phyloP scores from a whole-genome alignment of 2,329 filamentous ascomycete species.

The Pyricularia pennisetigena region DNA sequence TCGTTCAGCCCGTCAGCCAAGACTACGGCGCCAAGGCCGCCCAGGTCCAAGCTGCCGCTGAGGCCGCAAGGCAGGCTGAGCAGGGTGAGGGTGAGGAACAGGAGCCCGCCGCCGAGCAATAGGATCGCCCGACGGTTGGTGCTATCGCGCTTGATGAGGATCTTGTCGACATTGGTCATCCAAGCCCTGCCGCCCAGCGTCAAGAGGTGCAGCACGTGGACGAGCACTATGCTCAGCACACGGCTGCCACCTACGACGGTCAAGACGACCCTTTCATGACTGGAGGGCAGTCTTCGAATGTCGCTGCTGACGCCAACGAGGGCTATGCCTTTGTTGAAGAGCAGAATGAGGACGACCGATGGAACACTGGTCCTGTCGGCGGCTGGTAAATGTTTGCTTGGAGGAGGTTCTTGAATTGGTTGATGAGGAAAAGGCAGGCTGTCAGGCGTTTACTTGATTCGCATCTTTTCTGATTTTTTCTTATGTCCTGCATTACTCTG shows the following conservation, averaged over 20 bases:
- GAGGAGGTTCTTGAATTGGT: neutral
- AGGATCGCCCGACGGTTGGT: constrained; percentile 18
- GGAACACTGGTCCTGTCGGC: neutral
- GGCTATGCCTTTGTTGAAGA: neutral
- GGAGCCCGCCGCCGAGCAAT: constrained; percentile 35
- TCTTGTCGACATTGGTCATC: constrained; percentile 6
- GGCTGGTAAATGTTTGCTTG: constrained; percentile 2
- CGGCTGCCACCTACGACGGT: neutral
- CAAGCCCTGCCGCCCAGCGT: constrained; percentile 3
- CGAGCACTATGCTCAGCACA: neutral
- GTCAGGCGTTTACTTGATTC: neutral
- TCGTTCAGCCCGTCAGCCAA: constrained; percentile 92
- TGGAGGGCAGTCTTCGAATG: neutral
- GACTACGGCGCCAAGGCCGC: constrained; percentile 95
- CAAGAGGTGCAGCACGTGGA: constrained; percentile 2
- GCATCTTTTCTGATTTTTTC: constrained; percentile 3
- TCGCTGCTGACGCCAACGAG: neutral
- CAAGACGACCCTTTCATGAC: neutral
- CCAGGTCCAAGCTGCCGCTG: constrained; percentile 54
- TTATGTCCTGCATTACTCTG: constrained; percentile 6
- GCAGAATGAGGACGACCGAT: neutral
- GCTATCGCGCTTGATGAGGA: constrained; percentile 5
- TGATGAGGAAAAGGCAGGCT: constrained; percentile 1
- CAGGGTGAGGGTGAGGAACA: constrained; percentile 43
- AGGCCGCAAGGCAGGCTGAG: constrained; percentile 47